A percentile compares a stretch with the other conserved stretches of the same genome.
Conservation (phyloP, 371 early-diverging fungal genomes). For the Aphelidium insulamus region DNA sequence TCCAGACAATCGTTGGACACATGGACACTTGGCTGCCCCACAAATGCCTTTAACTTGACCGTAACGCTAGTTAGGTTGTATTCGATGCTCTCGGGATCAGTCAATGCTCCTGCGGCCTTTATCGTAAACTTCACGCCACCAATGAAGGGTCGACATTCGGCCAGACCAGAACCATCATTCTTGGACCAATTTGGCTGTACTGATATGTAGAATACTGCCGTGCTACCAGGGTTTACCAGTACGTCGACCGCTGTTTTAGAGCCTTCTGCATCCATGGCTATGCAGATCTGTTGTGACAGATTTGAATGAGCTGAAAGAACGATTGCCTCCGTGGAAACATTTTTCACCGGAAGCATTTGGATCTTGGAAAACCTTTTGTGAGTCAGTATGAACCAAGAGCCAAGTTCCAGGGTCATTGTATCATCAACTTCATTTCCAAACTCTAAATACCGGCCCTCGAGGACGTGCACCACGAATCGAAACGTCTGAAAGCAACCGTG, state of each 20-base stretch:
- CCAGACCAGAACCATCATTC: too few relatives aligned
- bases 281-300: not conserved
- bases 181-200: too few relatives aligned
- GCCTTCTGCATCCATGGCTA: conserved; percentile 6
- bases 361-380: too few relatives aligned
- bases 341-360: too few relatives aligned
- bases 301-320: not conserved
- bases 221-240: conserved; percentile 7
- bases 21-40: conserved; percentile 9
- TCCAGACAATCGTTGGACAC: conserved; percentile 46
- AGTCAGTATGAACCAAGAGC: too few relatives aligned
- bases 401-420: too few relatives aligned
- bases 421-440: too few relatives aligned
- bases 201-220: too few relatives aligned
- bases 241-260: conserved; percentile 2
- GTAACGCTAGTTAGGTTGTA: conserved; percentile 1
- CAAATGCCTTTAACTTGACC: not conserved
- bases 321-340: too few relatives aligned
- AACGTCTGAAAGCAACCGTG: too few relatives aligned
- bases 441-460: too few relatives aligned
- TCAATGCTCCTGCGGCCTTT: conserved; percentile 8
- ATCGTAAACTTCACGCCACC: conserved; percentile 57
- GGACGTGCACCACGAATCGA: too few relatives aligned
- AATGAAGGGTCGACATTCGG: conserved; percentile 43
- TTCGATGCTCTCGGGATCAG: conserved; percentile 1